These are phyloP conservation scores for Penicillium argentinense DNA, from an alignment of 495 filamentous ascomycete genomes.

Conservation along the genomic window DNA sequence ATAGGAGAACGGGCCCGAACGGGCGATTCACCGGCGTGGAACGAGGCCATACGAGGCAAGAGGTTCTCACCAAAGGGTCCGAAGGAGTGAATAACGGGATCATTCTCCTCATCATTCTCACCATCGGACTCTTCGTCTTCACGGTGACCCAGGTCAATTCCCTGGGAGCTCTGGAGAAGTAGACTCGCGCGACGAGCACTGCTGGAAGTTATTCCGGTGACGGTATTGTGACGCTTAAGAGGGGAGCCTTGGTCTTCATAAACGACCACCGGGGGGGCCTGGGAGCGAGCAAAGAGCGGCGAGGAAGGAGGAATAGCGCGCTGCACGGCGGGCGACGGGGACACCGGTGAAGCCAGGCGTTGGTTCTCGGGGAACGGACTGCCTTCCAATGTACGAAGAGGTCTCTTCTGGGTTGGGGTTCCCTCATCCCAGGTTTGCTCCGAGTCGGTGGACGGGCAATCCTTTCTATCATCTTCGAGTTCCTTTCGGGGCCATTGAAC, in stretches of 20 bases:
- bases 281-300: constrained; percentile 39
- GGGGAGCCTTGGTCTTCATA: constrained; percentile 59
- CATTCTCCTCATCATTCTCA: constrained; percentile 80
- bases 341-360: constrained; percentile 67
- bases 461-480: constrained; percentile 47
- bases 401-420: constrained; percentile 37
- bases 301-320: constrained; percentile 45
- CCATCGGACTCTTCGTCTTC: constrained; percentile 68
- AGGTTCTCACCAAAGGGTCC: constrained; percentile 84
- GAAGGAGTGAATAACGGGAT: constrained; percentile 86
- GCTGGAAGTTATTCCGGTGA: constrained; percentile 21
- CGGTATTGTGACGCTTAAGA: constrained; percentile 34
- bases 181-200: constrained; percentile 28
- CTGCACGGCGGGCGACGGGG: constrained; percentile 65
- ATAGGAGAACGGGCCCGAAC: too few relatives aligned
- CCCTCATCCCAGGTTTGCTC: constrained; percentile 69
- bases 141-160: constrained; percentile 56
- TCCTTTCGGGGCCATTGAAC: constrained; percentile 78
- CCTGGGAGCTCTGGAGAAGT: constrained; percentile 42
- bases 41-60: constrained; percentile 72
- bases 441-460: constrained; percentile 59
- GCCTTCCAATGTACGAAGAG: constrained; percentile 38
- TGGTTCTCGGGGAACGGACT: constrained; percentile 67
- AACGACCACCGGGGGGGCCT: constrained; percentile 53
- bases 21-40: constrained; percentile 62